Evolutionary conservation across 2,329 filamentous ascomycete species (phyloP).

Genomic region (Fusarium foetens): DNA sequence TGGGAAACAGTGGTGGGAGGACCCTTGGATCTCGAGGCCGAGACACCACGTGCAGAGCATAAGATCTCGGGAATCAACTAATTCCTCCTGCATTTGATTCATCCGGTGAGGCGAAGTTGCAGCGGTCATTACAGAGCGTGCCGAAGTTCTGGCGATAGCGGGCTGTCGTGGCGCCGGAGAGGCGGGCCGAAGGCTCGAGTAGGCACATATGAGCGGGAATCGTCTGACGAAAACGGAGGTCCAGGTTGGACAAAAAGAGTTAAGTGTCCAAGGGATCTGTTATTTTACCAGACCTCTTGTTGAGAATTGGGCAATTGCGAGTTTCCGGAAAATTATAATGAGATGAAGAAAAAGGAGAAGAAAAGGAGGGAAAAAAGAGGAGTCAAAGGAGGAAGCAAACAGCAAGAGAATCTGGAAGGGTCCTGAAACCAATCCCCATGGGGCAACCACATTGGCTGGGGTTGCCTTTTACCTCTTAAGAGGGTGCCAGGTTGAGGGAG

Average conservation of each 20-base stretch:
- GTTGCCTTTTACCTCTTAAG: constrained; percentile 3
- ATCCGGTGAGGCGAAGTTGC: constrained; percentile 17
- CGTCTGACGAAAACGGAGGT: constrained; percentile 38
- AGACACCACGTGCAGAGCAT: constrained; percentile 28
- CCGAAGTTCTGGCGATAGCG: constrained; percentile 45
- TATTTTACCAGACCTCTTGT: background rate
- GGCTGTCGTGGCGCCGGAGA: constrained; percentile 47
- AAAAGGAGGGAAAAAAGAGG: constrained; percentile 16
- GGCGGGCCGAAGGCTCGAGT: constrained; percentile 49
- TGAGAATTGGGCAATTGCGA: constrained; percentile 1
- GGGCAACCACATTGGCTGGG: constrained; percentile 25
- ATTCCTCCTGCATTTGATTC: constrained; percentile 16
- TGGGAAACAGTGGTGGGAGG: background rate
- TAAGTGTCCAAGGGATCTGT: constrained; percentile 7
- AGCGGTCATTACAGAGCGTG: background rate
- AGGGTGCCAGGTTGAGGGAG: constrained; percentile 11
- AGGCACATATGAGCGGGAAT: constrained; percentile 38
- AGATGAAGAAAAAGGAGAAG: constrained; percentile 9
- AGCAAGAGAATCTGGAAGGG: constrained; percentile 6
- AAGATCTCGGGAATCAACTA: constrained; percentile 21
- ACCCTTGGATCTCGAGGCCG: constrained; percentile 24
- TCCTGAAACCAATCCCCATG: constrained; percentile 28
- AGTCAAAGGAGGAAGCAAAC: background rate
- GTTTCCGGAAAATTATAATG: background rate
- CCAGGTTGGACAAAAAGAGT: constrained; percentile 27